Evolutionary conservation across 306 rosid genomes (phyloP), one percentile per base, ranked within the genome.

Genomic region (Vachellia collinsii): DNA sequence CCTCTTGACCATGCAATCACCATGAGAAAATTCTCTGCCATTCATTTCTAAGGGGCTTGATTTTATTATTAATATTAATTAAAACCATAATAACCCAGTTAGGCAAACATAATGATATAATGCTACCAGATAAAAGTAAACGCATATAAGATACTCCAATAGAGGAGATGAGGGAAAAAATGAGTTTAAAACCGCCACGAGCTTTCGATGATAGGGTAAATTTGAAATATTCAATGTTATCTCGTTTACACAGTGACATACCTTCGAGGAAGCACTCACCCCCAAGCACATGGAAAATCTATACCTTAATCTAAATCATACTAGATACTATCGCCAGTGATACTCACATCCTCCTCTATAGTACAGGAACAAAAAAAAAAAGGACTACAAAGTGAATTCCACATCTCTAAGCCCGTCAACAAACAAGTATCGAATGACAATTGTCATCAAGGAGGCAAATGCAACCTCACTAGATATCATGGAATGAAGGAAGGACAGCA

Each of bases 401-500:
- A 58, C 79, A 73, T 80, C 80, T 77, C 69, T 58, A 19, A 14
- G 84, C 44, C 82, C 51, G 79, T 50, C 70, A 63, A 75, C 61
- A 79, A 41, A 63, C 44, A 46, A 59, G 61, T 51, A 43, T 64
- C 36, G 14, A 42, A 50, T 53, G 56, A 64, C 73, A 42, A 44
- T 68, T 46, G 59, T 44, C 61, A 62, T 64, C 79, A 11, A n/a
- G 74, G 34, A 29, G 66, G 80, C 69, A 29, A 71, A 70, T 42
- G 70, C 76, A 10, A 46, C 79, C 83, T 93, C 89, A 94, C 76
- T 86, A 17, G 86, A 89, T 88, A 77, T 88, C 86, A 6, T 87
- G 88, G 80, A 94, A 94, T 19, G 93, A 79, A 17, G 97, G 97
- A 85, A 89, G 82, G 84, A 92, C 84, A 47, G 97, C 98, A 17